Conservation (phyloP, 441 rosid species). For the Gossypium laxum region DNA sequence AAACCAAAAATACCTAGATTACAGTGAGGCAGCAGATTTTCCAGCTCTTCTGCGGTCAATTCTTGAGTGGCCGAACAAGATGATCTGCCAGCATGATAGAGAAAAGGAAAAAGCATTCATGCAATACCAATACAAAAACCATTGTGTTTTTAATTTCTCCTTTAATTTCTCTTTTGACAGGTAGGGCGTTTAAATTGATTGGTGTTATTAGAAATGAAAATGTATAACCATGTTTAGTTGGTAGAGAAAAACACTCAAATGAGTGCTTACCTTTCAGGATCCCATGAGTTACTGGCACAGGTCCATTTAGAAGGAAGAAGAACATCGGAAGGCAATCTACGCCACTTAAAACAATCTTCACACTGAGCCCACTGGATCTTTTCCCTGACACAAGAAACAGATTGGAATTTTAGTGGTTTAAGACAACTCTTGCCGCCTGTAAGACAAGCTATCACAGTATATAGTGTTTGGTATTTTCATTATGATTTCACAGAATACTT, state of each 20-base stretch:
- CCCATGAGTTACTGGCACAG: conserved; percentile 55
- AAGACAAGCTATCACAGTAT: neutral
- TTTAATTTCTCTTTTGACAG: neutral
- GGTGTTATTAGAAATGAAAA: too few relatives aligned
- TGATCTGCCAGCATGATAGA: conserved; percentile 39
- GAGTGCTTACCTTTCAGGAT: conserved; percentile 49
- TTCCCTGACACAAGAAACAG: conserved; percentile 31
- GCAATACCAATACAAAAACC: neutral
- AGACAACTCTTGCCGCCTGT: neutral
- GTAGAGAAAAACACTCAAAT: neutral
- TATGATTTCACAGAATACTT: neutral
- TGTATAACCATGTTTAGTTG: too few relatives aligned
- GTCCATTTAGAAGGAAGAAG: conserved; percentile 69
- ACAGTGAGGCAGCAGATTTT: conserved; percentile 42
- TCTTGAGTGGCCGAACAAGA: conserved; percentile 49
- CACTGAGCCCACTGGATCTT: conserved; percentile 71
- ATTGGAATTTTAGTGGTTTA: neutral
- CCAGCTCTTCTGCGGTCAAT: conserved; percentile 45
- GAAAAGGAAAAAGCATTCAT: neutral
- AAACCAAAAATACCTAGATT: conserved; percentile 39
- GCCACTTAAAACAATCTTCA: conserved; percentile 74
- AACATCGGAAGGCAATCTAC: conserved; percentile 51
- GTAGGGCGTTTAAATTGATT: neutral
- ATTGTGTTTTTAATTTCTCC: neutral
- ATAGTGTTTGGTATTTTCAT: neutral